Conservation (phyloP, 2,329 filamentous ascomycete species). For the Ascochyta rabiei region DNA sequence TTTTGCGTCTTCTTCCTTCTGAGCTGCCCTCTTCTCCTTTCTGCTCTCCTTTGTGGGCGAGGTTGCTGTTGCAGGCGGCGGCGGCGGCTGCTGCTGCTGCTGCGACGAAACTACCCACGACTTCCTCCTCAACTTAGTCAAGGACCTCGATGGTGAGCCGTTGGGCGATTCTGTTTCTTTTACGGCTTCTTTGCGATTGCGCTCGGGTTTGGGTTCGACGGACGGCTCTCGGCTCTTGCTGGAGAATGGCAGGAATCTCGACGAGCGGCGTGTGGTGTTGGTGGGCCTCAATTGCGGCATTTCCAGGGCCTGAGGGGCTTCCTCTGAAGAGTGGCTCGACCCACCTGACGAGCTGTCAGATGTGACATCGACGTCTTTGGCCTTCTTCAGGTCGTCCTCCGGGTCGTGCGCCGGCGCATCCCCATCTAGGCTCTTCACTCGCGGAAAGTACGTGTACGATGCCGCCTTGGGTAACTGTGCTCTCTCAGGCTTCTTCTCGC, state of each 20-base stretch:
- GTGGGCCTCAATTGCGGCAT: constrained; percentile 42
- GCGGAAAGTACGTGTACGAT: constrained; percentile 50
- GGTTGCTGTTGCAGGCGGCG: constrained; percentile 4
- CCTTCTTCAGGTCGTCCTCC: constrained; percentile 35
- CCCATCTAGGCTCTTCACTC: constrained; percentile 45
- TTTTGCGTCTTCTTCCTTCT: constrained; percentile 17
- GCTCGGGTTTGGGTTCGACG: constrained; percentile 36
- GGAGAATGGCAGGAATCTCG: constrained; percentile 44
- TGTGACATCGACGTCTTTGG: constrained; percentile 38
- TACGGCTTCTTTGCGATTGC: constrained; percentile 32
- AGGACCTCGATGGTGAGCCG: constrained; percentile 38
- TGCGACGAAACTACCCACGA: constrained; percentile 42
- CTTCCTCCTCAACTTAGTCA: constrained; percentile 45
- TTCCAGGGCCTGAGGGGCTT: constrained; percentile 35
- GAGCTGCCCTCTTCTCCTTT: constrained; percentile 21
- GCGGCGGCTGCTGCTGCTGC: constrained; percentile 6
- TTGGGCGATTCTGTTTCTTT: constrained; percentile 34
- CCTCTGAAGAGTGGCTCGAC: constrained; percentile 53
- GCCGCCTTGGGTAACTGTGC: constrained; percentile 47
- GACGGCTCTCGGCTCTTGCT: constrained; percentile 44
- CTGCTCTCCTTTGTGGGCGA: constrained; percentile 25
- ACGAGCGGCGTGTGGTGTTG: constrained; percentile 42
- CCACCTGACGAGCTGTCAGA: constrained; percentile 52
- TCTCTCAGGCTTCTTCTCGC: constrained; percentile 26
- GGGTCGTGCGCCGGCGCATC: constrained; percentile 36